Percentiles rank a stretch among this genome's conserved stretches.
Conservation (phyloP, 306 rosid species). For the Medicago lupulina region DNA sequence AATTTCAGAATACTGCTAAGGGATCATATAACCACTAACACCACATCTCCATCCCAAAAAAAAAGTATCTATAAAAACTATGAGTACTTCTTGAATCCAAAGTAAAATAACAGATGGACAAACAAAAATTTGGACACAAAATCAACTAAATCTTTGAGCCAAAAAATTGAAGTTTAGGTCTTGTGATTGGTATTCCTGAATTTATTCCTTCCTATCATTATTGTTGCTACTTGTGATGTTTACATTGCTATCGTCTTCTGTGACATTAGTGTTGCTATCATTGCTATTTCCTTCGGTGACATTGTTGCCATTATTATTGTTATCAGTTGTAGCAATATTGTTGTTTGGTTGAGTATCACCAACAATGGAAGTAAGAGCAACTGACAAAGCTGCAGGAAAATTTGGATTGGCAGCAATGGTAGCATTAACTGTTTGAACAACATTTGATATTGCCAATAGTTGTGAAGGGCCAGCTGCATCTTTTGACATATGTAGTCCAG, state of each 20-base stretch:
- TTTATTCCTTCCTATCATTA: slow-evolving; percentile 46
- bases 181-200: slow-evolving; percentile 21
- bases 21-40: slow-evolving; percentile 40
- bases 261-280: slow-evolving; percentile 1
- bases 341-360: slow-evolving; percentile 53
- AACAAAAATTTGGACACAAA: slow-evolving; percentile 3
- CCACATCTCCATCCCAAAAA: slow-evolving; percentile 23
- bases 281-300: slow-evolving; percentile 3
- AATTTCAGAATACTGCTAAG: slow-evolving; percentile 37
- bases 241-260: too few species aligned
- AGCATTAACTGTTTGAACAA: slow-evolving; percentile 54
- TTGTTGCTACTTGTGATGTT: too few species aligned
- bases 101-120: background rate
- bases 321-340: slow-evolving; percentile 17
- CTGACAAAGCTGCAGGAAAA: slow-evolving; percentile 68
- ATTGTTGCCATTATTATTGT: slow-evolving; percentile 3
- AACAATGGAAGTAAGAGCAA: slow-evolving; percentile 70
- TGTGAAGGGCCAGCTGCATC: slow-evolving; percentile 40
- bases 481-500: slow-evolving; percentile 74
- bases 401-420: slow-evolving; percentile 78
- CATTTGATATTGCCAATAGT: slow-evolving; percentile 27
- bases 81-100: slow-evolving; percentile 26
- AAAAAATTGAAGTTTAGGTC: background rate
- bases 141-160: background rate
- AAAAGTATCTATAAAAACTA: slow-evolving; percentile 8